Conservation (phyloP, 2,329 filamentous ascomycete species). For the Lachnellula suecica region DNA sequence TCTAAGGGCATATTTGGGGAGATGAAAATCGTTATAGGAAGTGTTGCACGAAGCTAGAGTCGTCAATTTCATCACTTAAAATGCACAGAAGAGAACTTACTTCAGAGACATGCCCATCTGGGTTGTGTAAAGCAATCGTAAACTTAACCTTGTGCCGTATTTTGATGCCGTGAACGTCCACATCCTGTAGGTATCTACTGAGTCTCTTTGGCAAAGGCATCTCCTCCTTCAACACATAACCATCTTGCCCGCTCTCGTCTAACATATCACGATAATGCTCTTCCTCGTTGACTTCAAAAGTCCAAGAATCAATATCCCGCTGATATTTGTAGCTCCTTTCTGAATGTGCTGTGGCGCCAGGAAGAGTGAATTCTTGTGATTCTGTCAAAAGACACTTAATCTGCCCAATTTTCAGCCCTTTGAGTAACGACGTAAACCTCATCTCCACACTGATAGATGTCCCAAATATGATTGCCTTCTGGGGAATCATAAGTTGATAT, state of each 20-base stretch:
- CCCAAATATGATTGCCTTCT: constrained; percentile 92
- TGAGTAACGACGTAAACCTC: constrained; percentile 82
- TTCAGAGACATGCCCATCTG: constrained; percentile 92
- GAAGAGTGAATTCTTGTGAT: constrained; percentile 64
- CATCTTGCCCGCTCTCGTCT: constrained; percentile 65
- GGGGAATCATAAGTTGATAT: constrained; percentile 90
- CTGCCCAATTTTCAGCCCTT: constrained; percentile 82
- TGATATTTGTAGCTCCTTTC: constrained; percentile 61
- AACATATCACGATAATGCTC: constrained; percentile 70
- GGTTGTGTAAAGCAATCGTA: constrained; percentile 87
- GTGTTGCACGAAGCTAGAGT: constrained; percentile 74
- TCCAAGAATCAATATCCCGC: constrained; percentile 62
- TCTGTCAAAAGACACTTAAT: constrained; percentile 82
- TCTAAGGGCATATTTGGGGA: constrained; percentile 90
- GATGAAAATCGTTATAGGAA: constrained; percentile 91
- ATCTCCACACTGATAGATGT: constrained; percentile 84
- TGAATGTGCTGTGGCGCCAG: constrained; percentile 44
- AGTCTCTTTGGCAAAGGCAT: constrained; percentile 78
- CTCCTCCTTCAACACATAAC: constrained; percentile 60
- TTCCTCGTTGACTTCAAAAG: constrained; percentile 52
- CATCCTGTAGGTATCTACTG: constrained; percentile 82
- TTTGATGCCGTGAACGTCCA: constrained; percentile 86
- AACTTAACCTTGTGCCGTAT: constrained; percentile 90
- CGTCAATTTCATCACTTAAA: constrained; percentile 15
- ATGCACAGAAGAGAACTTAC: constrained; percentile 41